Base-by-base conservation (phyloP, 495 filamentous ascomycete genomes). In the Thozetella sp. region DNA sequence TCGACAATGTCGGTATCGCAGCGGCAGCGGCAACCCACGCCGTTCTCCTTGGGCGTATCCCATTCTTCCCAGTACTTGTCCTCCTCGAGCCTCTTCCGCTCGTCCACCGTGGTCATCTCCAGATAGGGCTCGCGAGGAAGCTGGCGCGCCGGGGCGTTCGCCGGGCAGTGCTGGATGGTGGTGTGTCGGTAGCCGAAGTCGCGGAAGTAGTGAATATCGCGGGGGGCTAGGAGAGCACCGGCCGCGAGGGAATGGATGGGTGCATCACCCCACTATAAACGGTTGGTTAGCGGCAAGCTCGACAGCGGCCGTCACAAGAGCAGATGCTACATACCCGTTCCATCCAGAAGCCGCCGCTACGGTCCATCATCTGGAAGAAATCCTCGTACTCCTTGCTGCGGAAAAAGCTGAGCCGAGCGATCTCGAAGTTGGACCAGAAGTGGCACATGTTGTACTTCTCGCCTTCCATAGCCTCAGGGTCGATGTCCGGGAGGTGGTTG, bases 371-470 rank as follows among this genome's bases (percentile, higher is more conserved):
- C 66, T 97, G 83, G 79, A 99, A 99, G 78, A 99, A 98, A 51
- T 97, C 95, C 71, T 96, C 91, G 72, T 99, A 99, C 65, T 89
- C 88, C 74, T 96, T 92, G 78, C 93, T 97, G 64, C 95, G 86
- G 85, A 97, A 97, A 82, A 92, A 99, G 79, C 91, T 89, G 55
- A 99, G 82, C 55, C 88, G 86, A 20, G 95, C 95, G 76, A 99
- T 99, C 76, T 99, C 95, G 59, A 99, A 99, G 72, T 99, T 99
- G 80, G 92, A 97, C 95, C 95, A 99, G 82, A 98, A 99, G 81
- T 99, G 95, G 76, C 95, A 99, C 95, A 99, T 99, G 80, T 99
- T 99, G 80, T 99, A 99, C 63, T 84, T 90, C 68, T 99, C 95
- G 59, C 92, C 91, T 69, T 97, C 96, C 95, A 99, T 99, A 19